Conservation (phyloP, 2,329 filamentous ascomycete species). For the Fusarium sp. region DNA sequence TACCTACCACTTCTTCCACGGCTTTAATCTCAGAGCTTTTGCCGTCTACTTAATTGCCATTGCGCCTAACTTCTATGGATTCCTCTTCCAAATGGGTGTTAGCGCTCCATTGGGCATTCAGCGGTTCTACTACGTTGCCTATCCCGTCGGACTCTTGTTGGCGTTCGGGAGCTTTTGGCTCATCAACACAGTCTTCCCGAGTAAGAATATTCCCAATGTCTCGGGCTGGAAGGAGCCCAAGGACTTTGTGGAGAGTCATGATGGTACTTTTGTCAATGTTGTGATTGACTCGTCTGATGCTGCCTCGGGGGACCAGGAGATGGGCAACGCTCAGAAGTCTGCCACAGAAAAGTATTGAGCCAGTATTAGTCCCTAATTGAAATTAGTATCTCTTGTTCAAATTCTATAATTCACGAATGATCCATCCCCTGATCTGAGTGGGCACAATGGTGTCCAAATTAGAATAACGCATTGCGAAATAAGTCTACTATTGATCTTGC, state of each 20-base stretch:
- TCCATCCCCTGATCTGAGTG: too few species aligned
- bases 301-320: not conserved
- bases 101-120: not conserved
- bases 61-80: conserved; percentile 16
- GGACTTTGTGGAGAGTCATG: not conserved
- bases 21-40: not conserved
- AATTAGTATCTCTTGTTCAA: not conserved
- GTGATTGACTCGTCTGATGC: not conserved
- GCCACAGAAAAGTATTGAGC: not conserved
- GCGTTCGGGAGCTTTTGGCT: conserved; percentile 10
- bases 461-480: too few species aligned
- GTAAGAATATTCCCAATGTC: fast-evolving
- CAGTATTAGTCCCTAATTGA: fast-evolving
- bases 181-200: not conserved
- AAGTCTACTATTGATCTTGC: not conserved
- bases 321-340: fast-evolving
- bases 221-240: not conserved
- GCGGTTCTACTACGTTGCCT: conserved; percentile 1
- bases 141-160: not conserved
- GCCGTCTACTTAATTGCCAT: not conserved
- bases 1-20: conserved; percentile 4
- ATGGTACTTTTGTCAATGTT: not conserved
- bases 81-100: conserved; percentile 9
- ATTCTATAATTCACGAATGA: fast-evolving
- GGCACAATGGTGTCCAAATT: fast-evolving